A percentile compares a stretch with the other conserved stretches of the same genome.
Evolutionary conservation across 441 rosid genomes (phyloP).

Genomic region (Omphalea diandra): DNA sequence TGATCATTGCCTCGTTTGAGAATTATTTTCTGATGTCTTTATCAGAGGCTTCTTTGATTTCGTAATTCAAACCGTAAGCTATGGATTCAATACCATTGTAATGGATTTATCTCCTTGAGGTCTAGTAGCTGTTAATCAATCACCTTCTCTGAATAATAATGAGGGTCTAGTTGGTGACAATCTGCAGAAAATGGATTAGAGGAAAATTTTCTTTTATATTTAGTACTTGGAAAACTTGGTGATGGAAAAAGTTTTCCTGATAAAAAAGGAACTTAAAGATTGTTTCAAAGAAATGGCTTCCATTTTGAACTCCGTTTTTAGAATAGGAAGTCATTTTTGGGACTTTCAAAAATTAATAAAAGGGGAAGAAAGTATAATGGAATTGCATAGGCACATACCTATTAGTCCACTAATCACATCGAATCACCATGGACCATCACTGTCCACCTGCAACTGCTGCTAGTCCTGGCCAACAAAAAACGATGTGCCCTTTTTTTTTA

Average conservation of each 20-base stretch:
- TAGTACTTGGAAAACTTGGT: background rate
- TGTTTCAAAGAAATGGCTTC: too few relatives aligned
- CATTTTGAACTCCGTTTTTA: background rate
- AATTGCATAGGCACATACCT: background rate
- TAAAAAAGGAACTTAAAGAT: background rate
- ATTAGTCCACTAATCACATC: background rate
- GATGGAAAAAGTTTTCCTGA: background rate
- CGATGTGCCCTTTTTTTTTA: background rate
- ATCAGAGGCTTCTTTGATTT: slow-evolving; percentile 5
- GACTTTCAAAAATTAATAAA: background rate
- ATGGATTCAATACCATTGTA: background rate
- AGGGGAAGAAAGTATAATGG: background rate
- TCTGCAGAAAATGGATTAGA: background rate
- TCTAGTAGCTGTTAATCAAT: background rate
- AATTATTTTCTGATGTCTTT: background rate
- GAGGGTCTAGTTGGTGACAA: background rate
- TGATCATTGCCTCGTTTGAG: background rate
- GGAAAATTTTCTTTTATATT: background rate
- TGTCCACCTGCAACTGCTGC: background rate
- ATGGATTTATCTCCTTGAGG: background rate
- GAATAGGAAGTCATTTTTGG: too few relatives aligned
- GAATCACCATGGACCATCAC: background rate
- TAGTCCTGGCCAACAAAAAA: background rate
- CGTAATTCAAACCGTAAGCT: background rate
- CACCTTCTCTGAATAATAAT: background rate